These are phyloP conservation scores for Naganishia onofrii DNA, from an alignment of 768 basidiomycete genomes.

Conservation along the genomic window DNA sequence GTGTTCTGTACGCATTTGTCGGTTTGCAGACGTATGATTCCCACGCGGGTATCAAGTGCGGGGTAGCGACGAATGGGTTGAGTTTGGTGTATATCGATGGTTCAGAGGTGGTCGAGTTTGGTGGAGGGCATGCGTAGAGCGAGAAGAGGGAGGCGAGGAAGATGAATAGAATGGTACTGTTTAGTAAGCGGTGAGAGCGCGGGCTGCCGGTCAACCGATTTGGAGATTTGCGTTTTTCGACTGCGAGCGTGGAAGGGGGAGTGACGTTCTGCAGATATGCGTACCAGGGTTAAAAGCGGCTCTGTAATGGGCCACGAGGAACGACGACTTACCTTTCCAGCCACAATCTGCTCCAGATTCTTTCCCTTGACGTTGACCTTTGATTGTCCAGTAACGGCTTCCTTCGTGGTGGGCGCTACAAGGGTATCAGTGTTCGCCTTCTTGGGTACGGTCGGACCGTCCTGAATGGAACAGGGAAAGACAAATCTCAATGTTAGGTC, in stretches of 20 bases:
- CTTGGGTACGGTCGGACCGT: conserved; percentile 18
- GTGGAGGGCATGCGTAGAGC: conserved; percentile 17
- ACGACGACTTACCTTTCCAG: not conserved
- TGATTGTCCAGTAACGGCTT: not conserved
- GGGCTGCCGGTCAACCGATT: not conserved
- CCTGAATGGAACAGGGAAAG: not conserved
- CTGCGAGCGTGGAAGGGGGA: conserved; percentile 2
- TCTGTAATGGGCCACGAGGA: not conserved
- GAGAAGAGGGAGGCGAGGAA: conserved; percentile 21
- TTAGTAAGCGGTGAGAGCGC: conserved; percentile 10
- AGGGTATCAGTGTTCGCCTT: too few species aligned
- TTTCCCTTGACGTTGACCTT: conserved; percentile 8
- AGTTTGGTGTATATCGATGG: conserved; percentile 18
- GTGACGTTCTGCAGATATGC: not conserved
- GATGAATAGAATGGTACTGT: conserved; percentile 22
- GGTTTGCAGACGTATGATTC: conserved; percentile 27
- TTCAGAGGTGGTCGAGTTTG: not conserved
- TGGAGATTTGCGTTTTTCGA: not conserved
- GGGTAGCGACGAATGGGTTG: conserved; percentile 30
- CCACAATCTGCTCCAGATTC: conserved; percentile 19
- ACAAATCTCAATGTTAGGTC: not conserved
- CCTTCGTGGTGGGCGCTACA: not conserved
- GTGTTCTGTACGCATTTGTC: conserved; percentile 29
- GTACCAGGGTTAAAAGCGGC: not conserved
- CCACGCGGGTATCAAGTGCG: conserved; percentile 26